Percentiles rank a stretch among this genome's conserved stretches.
Evolutionary conservation across 2,329 filamentous ascomycete species (phyloP).

Genomic region (Paramyrothecium roridum): DNA sequence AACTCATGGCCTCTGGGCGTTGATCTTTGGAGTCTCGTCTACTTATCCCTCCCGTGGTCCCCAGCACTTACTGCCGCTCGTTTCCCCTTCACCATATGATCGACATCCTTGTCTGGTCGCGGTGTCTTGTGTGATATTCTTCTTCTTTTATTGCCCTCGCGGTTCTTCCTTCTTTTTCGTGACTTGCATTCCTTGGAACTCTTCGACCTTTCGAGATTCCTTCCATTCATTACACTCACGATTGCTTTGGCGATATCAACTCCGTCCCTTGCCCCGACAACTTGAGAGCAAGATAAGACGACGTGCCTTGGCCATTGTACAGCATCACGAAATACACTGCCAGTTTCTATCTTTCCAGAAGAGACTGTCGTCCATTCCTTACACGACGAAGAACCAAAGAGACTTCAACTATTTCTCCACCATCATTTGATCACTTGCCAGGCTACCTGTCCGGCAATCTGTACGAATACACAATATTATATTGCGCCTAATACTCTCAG

Average conservation of each 20-base stretch:
- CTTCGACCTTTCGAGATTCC: slow-evolving; percentile 30
- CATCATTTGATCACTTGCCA: slow-evolving; percentile 7
- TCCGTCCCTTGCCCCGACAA: not conserved
- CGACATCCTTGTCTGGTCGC: slow-evolving; percentile 44
- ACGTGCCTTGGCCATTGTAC: slow-evolving; percentile 18
- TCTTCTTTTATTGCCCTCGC: slow-evolving; percentile 44
- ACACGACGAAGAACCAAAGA: slow-evolving; percentile 4
- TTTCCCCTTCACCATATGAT: slow-evolving; percentile 39
- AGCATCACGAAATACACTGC: slow-evolving; percentile 24
- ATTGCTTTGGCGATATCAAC: slow-evolving; percentile 2
- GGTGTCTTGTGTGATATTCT: slow-evolving; percentile 36
- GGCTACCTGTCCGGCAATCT: slow-evolving; percentile 15
- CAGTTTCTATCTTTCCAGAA: slow-evolving; percentile 22
- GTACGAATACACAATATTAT: slow-evolving; percentile 16
- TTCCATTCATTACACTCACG: slow-evolving; percentile 40
- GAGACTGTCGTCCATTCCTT: slow-evolving; percentile 46
- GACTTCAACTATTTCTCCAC: slow-evolving; percentile 9
- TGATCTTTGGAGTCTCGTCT: slow-evolving; percentile 37
- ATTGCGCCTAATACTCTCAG: slow-evolving; percentile 5
- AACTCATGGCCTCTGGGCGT: slow-evolving; percentile 16
- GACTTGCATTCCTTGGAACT: slow-evolving; percentile 42
- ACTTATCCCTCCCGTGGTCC: slow-evolving; percentile 46
- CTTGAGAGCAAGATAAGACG: not conserved
- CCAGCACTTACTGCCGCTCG: slow-evolving; percentile 36
- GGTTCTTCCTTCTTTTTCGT: slow-evolving; percentile 47